Evolutionary conservation across 2,329 filamentous ascomycete species (phyloP), one percentile per base, ranked within the genome.

Genomic region (Aphanocladium album): DNA sequence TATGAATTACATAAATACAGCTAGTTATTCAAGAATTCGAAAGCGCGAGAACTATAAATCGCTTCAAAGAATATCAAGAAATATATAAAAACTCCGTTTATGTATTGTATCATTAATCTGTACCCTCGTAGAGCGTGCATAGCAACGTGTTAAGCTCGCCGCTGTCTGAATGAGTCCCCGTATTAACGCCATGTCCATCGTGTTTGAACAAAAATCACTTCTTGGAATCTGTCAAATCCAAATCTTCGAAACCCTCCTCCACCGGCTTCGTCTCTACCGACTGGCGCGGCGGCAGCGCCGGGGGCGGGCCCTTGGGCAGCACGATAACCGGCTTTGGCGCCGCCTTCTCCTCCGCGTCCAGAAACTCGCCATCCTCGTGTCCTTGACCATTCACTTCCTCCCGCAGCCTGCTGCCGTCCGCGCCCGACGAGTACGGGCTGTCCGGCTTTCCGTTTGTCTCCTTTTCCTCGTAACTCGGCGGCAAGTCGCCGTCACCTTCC

Each of bases 251-350:
- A 3, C 41, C 61, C 3, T 43, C 4, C 7, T 57, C 52, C 12
- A 33, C 30, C n/a, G 46, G 30, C 46, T 45, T 58, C 21, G n/a
- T 33, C 14, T 35, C 46, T 7, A 46, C 19, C 9, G n/a, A 21
- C 23, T 45, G 33, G 9, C 52, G 51, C 5, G 54, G 54, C 23
- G 62, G 62, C 3, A 63, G 45, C 23, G 53, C 45, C 12, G 62
- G 62, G 33, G 62, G 58, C 14, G 56, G 47, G 1, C 50, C 62
- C 37, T 59, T 61, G 14, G 58, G 58, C 19, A 57, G 49, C n/a
- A 57, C 58, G 23, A 57, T n/a, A n/a, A n/a, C 56, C 16, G 47
- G 53, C 35, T 54, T 57, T 3, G 23, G 16, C 43, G 27, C 45
- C 12, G 35, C 30, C 25, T 61, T n/a, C n/a, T n/a, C 54, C 41